phyloP scores from a whole-genome alignment of 305 asterid genomes.

The Solanum hybrid region DNA sequence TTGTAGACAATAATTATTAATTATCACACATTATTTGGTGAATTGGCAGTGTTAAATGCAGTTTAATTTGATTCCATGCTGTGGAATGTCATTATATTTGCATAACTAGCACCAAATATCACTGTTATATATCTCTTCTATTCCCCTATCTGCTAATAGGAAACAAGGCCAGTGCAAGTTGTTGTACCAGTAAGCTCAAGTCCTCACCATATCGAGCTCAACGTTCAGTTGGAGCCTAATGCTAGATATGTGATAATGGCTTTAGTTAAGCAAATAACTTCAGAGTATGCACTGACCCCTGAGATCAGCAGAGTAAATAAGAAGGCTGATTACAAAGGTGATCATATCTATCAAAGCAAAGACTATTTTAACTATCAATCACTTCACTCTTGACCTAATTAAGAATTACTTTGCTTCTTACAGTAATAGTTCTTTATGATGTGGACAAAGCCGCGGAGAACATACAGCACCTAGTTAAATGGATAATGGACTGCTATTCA shows the following conservation, averaged over 20 bases:
- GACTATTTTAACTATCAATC: background rate
- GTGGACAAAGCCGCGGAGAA: constrained; percentile 72
- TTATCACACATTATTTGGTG: background rate
- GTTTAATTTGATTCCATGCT: background rate
- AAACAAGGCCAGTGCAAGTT: constrained; percentile 52
- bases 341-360: background rate
- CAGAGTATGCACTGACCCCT: constrained; percentile 43
- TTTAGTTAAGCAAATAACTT: constrained; percentile 59
- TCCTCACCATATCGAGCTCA: constrained; percentile 76
- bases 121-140: background rate
- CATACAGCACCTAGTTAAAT: constrained; percentile 68
- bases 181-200: constrained; percentile 64
- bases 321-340: constrained; percentile 65
- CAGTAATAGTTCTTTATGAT: constrained; percentile 68
- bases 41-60: background rate
- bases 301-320: constrained; percentile 47
- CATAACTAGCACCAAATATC: background rate
- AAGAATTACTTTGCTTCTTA: background rate
- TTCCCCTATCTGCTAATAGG: constrained; percentile 27
- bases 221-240: constrained; percentile 52
- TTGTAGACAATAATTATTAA: background rate
- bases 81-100: background rate
- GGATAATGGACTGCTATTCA: constrained; percentile 85
- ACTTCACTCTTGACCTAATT: background rate
- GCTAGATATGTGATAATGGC: constrained; percentile 67